phyloP scores from a whole-genome alignment of 768 basidiomycete genomes.

The Lentinula aciculospora region DNA sequence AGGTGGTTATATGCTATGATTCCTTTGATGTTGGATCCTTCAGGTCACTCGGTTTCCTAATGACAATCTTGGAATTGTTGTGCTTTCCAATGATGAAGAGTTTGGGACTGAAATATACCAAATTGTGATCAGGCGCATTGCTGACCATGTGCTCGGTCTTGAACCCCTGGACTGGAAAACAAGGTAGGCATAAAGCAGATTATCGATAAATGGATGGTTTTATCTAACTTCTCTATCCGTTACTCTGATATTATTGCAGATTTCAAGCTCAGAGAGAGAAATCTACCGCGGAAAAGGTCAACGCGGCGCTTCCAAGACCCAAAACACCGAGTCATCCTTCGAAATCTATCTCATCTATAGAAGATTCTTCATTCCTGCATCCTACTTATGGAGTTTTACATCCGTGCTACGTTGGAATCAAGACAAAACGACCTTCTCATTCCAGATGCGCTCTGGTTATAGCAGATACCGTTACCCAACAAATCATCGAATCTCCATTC shows the following conservation, averaged over 20 bases:
- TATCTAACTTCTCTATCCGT: no score
- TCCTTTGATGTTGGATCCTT: constrained; percentile 7
- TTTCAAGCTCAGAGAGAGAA: constrained; percentile 20
- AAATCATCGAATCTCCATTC: constrained; percentile 17
- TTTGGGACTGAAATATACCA: constrained; percentile 26
- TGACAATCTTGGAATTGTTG: constrained; percentile 31
- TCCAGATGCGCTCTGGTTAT: constrained; percentile 18
- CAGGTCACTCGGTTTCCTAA: constrained; percentile 28
- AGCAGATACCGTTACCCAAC: constrained; percentile 19
- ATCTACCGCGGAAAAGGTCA: constrained; percentile 16
- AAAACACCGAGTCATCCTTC: constrained; percentile 17
- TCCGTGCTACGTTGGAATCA: constrained; percentile 25
- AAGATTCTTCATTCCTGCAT: constrained; percentile 23
- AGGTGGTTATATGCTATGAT: not conserved
- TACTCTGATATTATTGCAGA: constrained; percentile 12
- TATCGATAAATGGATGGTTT: not conserved
- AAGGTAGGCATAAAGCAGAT: constrained; percentile 17
- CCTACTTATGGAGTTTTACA: constrained; percentile 27
- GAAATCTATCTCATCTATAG: constrained; percentile 17
- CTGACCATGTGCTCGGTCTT: constrained; percentile 28
- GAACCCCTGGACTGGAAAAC: constrained; percentile 31
- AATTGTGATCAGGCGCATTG: constrained; percentile 31
- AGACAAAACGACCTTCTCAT: not conserved
- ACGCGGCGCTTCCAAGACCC: constrained; percentile 16
- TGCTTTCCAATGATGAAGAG: constrained; percentile 34